Evolutionary conservation across 2,329 filamentous ascomycete species (phyloP).

Genomic region (Ampelomyces quisqualis): DNA sequence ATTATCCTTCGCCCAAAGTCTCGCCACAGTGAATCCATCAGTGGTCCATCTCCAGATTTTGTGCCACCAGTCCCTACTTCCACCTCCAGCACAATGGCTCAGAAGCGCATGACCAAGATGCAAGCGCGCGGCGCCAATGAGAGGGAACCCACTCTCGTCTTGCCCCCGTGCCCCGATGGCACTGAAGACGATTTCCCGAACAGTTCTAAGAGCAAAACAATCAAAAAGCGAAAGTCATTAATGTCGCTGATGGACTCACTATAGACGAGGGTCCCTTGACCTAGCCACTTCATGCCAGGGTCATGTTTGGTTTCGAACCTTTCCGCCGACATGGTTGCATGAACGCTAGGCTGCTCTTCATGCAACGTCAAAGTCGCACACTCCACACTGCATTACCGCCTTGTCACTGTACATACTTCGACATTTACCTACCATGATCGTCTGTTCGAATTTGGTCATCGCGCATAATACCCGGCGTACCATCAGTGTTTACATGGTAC

Average conservation of each 20-base stretch:
- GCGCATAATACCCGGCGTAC: constrained; percentile 22
- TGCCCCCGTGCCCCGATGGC: constrained; percentile 34
- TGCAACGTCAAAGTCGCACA: constrained; percentile 6
- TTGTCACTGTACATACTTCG: constrained; percentile 1
- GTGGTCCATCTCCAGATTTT: constrained; percentile 26
- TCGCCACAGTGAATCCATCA: constrained; percentile 14
- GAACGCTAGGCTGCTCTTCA: constrained; percentile 16
- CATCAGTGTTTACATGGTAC: not conserved
- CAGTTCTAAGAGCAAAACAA: constrained; percentile 27
- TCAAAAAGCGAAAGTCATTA: constrained; percentile 42
- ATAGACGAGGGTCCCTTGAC: constrained; percentile 3
- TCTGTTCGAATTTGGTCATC: constrained; percentile 6
- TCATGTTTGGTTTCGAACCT: constrained; percentile 21
- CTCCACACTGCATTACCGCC: constrained; percentile 5
- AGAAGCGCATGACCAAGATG: constrained; percentile 26
- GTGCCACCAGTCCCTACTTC: constrained; percentile 25
- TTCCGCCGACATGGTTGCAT: constrained; percentile 10
- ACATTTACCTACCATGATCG: constrained; percentile 1
- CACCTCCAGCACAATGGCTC: constrained; percentile 16
- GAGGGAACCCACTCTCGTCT: constrained; percentile 35
- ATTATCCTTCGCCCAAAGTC: constrained; percentile 33
- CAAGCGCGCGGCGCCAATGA: constrained; percentile 41
- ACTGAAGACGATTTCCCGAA: constrained; percentile 16
- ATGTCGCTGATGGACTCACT: constrained; percentile 38
- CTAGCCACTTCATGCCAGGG: not conserved